A percentile compares a stretch with the other conserved stretches of the same genome.
These are phyloP conservation scores for Exophiala lecanii-corni DNA, from an alignment of 2,329 filamentous ascomycete genomes.

Conservation along the genomic window DNA sequence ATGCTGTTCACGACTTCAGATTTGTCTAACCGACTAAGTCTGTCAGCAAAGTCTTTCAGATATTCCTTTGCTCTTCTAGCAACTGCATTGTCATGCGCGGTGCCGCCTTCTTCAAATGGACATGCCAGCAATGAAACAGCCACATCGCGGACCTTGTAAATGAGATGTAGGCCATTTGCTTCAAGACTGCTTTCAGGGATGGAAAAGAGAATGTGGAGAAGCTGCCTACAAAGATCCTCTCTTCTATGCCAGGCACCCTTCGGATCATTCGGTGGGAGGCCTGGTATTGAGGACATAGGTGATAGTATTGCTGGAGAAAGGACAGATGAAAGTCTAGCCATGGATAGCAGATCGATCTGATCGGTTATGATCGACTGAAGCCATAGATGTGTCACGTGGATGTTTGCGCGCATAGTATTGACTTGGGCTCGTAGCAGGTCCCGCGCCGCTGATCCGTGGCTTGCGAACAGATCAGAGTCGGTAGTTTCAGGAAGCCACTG, in stretches of 20 bases:
- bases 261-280: background rate
- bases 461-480: slow-evolving; percentile 2
- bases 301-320: background rate
- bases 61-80: background rate
- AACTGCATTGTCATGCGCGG: background rate
- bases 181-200: slow-evolving; percentile 32
- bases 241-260: slow-evolving; percentile 36
- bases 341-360: slow-evolving; percentile 28
- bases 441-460: no score
- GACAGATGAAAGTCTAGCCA: background rate
- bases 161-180: slow-evolving; percentile 34
- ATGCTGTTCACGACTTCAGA: background rate
- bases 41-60: background rate
- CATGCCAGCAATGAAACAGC: slow-evolving; percentile 34
- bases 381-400: slow-evolving; percentile 38
- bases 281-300: slow-evolving; percentile 3
- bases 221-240: slow-evolving; percentile 36
- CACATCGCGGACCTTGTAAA: slow-evolving; percentile 36
- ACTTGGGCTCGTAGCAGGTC: no score
- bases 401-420: slow-evolving; percentile 31
- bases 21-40: background rate
- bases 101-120: slow-evolving; percentile 28
- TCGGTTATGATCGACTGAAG: slow-evolving; percentile 35
- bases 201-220: slow-evolving; percentile 34
- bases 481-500: slow-evolving; percentile 20